Percentiles rank a stretch among this genome's conserved stretches.
These are phyloP conservation scores for Pichia cactophila DNA, from an alignment of 1,139 yeast species.

Conservation along the genomic window DNA sequence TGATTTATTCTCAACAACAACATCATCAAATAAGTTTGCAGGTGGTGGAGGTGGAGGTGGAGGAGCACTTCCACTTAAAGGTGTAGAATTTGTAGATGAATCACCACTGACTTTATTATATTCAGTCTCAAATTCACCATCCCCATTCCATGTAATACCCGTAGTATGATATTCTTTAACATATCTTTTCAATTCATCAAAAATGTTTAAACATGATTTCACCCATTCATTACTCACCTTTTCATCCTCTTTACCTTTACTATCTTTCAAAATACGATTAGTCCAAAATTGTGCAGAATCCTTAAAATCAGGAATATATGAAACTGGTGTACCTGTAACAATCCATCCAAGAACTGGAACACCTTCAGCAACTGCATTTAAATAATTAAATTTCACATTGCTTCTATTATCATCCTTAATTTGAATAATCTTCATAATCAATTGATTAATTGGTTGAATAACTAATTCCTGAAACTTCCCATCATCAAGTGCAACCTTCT, in stretches of 20 bases:
- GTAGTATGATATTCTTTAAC: constrained; percentile 72
- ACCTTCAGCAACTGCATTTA: constrained; percentile 83
- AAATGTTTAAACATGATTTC: constrained; percentile 48
- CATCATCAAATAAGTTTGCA: constrained; percentile 45
- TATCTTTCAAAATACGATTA: constrained; percentile 80
- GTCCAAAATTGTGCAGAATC: constrained; percentile 95
- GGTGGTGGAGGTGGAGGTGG: constrained; percentile 68
- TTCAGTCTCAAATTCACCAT: constrained; percentile 44
- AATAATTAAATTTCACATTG: constrained; percentile 57
- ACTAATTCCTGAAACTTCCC: constrained; percentile 44
- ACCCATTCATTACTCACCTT: constrained; percentile 72
- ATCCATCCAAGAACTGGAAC: constrained; percentile 91
- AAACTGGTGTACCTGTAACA: constrained; percentile 57
- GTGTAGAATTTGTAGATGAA: constrained; percentile 17
- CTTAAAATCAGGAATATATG: constrained; percentile 71
- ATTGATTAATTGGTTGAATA: constrained; percentile 62
- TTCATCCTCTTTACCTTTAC: constrained; percentile 46
- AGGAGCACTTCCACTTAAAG: no score
- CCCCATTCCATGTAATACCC: constrained; percentile 74
- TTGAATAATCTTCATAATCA: constrained; percentile 49
- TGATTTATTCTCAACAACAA: background rate
- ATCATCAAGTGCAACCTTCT: constrained; percentile 55
- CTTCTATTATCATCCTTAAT: constrained; percentile 71
- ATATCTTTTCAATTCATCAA: constrained; percentile 63
- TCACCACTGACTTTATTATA: constrained; percentile 29